phyloP scores from a whole-genome alignment of 352 stramenopile species.

The Phytophthora chlamydospora region DNA sequence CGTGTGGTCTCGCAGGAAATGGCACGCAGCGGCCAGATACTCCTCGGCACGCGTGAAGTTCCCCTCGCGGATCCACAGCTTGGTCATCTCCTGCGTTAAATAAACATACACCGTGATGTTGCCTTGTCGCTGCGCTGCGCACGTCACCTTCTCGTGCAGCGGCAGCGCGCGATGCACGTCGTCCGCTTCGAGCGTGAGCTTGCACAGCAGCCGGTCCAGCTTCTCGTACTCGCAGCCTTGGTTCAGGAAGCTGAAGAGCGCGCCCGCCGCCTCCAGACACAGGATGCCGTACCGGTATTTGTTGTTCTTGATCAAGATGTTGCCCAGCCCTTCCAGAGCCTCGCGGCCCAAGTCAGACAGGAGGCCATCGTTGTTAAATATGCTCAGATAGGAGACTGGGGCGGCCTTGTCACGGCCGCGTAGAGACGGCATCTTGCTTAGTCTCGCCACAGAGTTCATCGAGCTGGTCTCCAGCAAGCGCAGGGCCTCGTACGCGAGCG shows the following conservation, averaged over 20 bases:
- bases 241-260: conserved; percentile 71
- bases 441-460: conserved; percentile 23
- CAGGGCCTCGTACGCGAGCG: conserved; percentile 76
- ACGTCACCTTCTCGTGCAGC: conserved; percentile 82
- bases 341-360: conserved; percentile 76
- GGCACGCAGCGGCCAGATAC: conserved; percentile 64
- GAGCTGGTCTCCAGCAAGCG: conserved; percentile 72
- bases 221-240: conserved; percentile 79
- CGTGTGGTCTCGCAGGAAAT: conserved; percentile 73
- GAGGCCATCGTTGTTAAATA: conserved; percentile 82
- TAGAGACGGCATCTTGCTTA: conserved; percentile 29
- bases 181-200: conserved; percentile 75
- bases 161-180: conserved; percentile 76
- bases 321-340: conserved; percentile 70
- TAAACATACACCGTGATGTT: conserved; percentile 89
- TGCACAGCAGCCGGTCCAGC: conserved; percentile 74
- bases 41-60: conserved; percentile 80
- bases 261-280: conserved; percentile 72
- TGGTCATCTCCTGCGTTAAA: conserved; percentile 79
- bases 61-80: conserved; percentile 79
- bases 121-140: conserved; percentile 67
- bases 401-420: conserved; percentile 19
- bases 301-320: conserved; percentile 85
- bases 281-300: conserved; percentile 89
- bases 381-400: conserved; percentile 45